phyloP scores from a whole-genome alignment of 2,329 filamentous ascomycete genomes.

The Clonostachys chloroleuca region DNA sequence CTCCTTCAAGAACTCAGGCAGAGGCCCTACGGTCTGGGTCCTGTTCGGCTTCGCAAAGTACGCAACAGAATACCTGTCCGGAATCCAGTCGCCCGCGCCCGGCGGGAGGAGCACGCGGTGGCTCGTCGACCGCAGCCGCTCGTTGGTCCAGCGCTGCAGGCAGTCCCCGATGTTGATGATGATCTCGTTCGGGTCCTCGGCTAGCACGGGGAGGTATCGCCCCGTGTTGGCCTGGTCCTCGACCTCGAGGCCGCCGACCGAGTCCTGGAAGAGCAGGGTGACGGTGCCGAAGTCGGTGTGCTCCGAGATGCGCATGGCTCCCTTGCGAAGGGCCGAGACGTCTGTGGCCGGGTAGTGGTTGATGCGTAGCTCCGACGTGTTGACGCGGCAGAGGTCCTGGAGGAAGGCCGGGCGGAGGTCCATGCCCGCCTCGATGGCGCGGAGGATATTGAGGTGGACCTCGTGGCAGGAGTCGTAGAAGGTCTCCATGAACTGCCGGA shows the following conservation, averaged over 20 bases:
- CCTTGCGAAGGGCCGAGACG: constrained; percentile 15
- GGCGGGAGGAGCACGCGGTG: constrained; percentile 22
- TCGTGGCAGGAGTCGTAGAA: constrained; percentile 1
- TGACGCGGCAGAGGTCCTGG: neutral
- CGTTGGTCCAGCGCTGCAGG: constrained; percentile 29
- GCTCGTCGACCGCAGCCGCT: constrained; percentile 19
- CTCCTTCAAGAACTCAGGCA: constrained; percentile 1
- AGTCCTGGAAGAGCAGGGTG: constrained; percentile 17
- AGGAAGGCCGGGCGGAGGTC: neutral
- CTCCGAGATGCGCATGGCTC: constrained; percentile 18
- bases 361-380: constrained; percentile 1
- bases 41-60: constrained; percentile 22
- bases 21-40: neutral
- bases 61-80: constrained; percentile 13
- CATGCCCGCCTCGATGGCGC: neutral
- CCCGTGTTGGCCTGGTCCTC: constrained; percentile 16
- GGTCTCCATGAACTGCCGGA: neutral
- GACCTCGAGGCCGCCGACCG: constrained; percentile 15
- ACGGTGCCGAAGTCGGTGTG: constrained; percentile 25
- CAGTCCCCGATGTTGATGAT: constrained; percentile 33
- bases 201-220: constrained; percentile 14
- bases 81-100: neutral
- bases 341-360: constrained; percentile 1
- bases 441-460: constrained; percentile 1
- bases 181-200: constrained; percentile 16